phyloP scores from a whole-genome alignment of 2,329 filamentous ascomycete genomes.

The Trichophyton rubrum region DNA sequence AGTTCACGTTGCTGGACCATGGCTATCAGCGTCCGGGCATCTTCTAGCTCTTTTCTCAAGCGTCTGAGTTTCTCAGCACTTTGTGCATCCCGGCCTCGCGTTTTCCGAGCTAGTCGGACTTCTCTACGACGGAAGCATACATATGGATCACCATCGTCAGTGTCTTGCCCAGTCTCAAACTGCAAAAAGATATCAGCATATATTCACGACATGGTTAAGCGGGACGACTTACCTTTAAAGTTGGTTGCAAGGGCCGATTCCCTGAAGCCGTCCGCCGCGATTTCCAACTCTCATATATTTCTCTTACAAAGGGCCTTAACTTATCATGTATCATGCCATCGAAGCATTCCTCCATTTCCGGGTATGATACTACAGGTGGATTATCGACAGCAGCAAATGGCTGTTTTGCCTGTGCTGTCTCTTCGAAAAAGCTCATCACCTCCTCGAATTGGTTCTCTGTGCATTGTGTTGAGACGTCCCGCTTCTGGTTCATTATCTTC shows the following conservation, averaged over 20 bases:
- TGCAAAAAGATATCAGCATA: slow-evolving; percentile 16
- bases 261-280: slow-evolving; percentile 51
- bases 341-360: slow-evolving; percentile 60
- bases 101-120: slow-evolving; percentile 88
- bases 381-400: slow-evolving; percentile 86
- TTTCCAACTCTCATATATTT: slow-evolving; percentile 86
- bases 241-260: slow-evolving; percentile 62
- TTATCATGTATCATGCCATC: slow-evolving; percentile 45
- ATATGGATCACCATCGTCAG: slow-evolving; percentile 91
- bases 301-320: slow-evolving; percentile 52
- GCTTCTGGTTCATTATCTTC: slow-evolving; percentile 69
- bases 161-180: slow-evolving; percentile 88
- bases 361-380: slow-evolving; percentile 61
- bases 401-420: slow-evolving; percentile 67
- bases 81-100: slow-evolving; percentile 81
- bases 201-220: neutral
- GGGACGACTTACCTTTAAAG: slow-evolving; percentile 50
- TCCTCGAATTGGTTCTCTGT: slow-evolving; percentile 87
- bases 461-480: slow-evolving; percentile 50
- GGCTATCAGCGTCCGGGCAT: slow-evolving; percentile 67
- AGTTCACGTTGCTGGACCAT: slow-evolving; percentile 69
- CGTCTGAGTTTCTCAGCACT: slow-evolving; percentile 90
- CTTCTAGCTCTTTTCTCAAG: slow-evolving; percentile 78
- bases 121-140: slow-evolving; percentile 95
- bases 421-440: slow-evolving; percentile 90